A percentile compares a stretch with the other conserved stretches of the same genome.
These are phyloP conservation scores for Capronia americana DNA, from an alignment of 2,329 filamentous ascomycete species.

Conservation along the genomic window DNA sequence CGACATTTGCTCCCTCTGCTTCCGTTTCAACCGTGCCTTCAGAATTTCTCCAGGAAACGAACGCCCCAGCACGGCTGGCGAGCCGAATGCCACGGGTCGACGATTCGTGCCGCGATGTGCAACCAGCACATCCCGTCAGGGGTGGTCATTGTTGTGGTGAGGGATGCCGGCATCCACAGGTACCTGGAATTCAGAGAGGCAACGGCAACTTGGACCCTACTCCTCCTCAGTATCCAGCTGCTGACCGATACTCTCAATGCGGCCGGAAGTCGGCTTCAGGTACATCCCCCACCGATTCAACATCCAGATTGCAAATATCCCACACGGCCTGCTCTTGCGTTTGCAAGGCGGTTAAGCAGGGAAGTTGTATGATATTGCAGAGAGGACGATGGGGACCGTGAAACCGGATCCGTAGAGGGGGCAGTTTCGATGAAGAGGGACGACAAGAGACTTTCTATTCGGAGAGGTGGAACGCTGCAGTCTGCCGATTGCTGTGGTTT, in stretches of 20 bases:
- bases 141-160: background rate
- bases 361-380: background rate
- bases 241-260: background rate
- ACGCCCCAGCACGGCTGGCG: background rate
- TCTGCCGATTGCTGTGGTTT: background rate
- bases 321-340: background rate
- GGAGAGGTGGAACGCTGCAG: background rate
- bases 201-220: too few relatives aligned
- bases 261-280: background rate
- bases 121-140: background rate
- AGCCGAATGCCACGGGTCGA: background rate
- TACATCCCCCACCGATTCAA: background rate
- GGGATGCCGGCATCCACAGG: background rate
- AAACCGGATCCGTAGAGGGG: background rate
- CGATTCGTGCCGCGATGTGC: background rate
- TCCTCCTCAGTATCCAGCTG: background rate
- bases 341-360: background rate
- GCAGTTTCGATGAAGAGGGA: background rate
- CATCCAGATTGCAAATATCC: background rate
- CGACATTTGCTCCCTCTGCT: background rate
- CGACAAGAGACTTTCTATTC: background rate
- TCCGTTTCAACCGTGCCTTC: background rate
- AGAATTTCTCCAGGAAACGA: background rate
- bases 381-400: background rate
- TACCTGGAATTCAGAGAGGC: background rate